phyloP scores from a whole-genome alignment of 164 flowering plant species.

The Tinospora cordifolia region DNA sequence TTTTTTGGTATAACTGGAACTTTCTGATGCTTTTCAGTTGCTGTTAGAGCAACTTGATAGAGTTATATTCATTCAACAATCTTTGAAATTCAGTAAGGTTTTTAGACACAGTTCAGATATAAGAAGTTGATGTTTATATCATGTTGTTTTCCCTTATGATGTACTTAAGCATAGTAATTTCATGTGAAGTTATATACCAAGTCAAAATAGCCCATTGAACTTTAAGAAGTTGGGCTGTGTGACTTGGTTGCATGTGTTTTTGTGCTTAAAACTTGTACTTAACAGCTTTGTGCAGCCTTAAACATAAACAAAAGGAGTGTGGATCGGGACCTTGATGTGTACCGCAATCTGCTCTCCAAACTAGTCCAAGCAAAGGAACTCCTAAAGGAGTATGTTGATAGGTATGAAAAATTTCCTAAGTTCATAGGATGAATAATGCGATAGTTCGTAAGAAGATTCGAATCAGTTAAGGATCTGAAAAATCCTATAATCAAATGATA shows the following conservation, averaged over 20 bases:
- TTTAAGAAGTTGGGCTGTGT: not conserved
- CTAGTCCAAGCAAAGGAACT: constrained; percentile 95
- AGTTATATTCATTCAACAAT: too few species aligned
- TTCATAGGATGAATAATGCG: not conserved
- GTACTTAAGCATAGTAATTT: too few species aligned
- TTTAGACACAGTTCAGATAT: too few species aligned
- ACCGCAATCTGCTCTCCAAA: constrained; percentile 87
- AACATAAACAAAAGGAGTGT: constrained; percentile 78
- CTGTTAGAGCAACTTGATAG: too few species aligned
- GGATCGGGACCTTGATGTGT: constrained; percentile 94
- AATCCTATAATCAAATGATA: not conserved
- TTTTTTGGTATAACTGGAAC: not conserved
- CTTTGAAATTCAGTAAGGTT: too few species aligned
- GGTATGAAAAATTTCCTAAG: constrained; percentile 41
- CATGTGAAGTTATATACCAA: too few species aligned
- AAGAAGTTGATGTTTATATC: too few species aligned
- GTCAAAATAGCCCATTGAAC: not conserved
- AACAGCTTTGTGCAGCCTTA: constrained; percentile 87
- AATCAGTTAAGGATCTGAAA: not conserved
- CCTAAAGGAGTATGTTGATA: constrained; percentile 76
- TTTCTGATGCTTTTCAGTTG: not conserved
- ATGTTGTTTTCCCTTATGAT: too few species aligned
- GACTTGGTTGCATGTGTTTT: not conserved
- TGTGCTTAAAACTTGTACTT: constrained; percentile 8
- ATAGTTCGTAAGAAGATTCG: not conserved